These are phyloP conservation scores for Platismatia glauca DNA, from an alignment of 495 filamentous ascomycete genomes.

Conservation along the genomic window DNA sequence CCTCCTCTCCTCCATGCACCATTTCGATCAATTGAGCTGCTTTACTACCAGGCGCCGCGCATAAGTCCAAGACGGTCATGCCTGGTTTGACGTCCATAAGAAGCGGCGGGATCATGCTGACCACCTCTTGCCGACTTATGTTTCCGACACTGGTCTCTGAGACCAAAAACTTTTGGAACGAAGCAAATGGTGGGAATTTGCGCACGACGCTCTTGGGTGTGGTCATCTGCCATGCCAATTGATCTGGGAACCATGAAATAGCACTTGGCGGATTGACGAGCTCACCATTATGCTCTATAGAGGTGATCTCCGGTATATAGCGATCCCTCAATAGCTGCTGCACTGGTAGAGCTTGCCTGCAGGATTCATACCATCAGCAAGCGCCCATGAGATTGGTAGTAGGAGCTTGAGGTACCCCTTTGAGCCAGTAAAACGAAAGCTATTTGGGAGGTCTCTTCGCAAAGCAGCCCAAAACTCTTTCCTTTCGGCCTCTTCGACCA, in stretches of 20 bases:
- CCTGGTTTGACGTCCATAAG: conserved; percentile 83
- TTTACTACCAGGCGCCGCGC: conserved; percentile 94
- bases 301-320: conserved; percentile 80
- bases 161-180: conserved; percentile 97
- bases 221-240: conserved; percentile 91
- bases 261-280: conserved; percentile 69
- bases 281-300: conserved; percentile 71
- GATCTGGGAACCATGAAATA: conserved; percentile 86
- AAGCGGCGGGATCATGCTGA: conserved; percentile 97
- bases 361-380: conserved; percentile 4
- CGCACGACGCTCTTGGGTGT: conserved; percentile 90
- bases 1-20: conserved; percentile 86
- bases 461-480: conserved; percentile 74
- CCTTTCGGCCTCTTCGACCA: conserved; percentile 64
- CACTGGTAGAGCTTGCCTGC: conserved; percentile 76
- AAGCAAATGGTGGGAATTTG: conserved; percentile 81
- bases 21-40: conserved; percentile 90
- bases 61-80: conserved; percentile 90
- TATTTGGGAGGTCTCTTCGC: conserved; percentile 79
- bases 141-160: conserved; percentile 95
- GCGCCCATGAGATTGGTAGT: background rate
- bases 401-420: conserved; percentile 49
- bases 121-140: conserved; percentile 91
- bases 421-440: conserved; percentile 91
- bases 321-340: conserved; percentile 74